Evolutionary conservation across 2,329 filamentous ascomycete species (phyloP), one percentile per base, ranked within the genome.

Genomic region (Verticillium longisporum): DNA sequence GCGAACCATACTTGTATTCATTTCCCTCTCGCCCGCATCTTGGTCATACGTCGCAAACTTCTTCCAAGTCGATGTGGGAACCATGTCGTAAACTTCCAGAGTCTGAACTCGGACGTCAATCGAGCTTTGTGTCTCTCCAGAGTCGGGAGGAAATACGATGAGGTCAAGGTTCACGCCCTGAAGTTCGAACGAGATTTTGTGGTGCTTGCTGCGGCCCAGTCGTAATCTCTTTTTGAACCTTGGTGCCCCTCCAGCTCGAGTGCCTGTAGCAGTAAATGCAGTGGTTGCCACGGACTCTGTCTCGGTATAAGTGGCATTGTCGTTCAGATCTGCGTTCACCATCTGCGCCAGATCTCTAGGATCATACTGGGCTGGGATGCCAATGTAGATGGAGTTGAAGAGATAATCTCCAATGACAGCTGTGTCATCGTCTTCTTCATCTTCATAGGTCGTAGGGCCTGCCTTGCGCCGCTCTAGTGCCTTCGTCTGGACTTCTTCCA

Each of bases 311-410:
- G 91, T 96, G 4, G 83, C 85, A 61, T 89, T 83, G 68, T 98
- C 94, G 66, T 97, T 91, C 56, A 98, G 84, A 38, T 94, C 87
- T 61, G 89, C 87, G 70, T 97, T 97, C 74, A 99, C 97, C 45
- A 90, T 90, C 55, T 86, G 85, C 4, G 91, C 82, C 10, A 98
- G 82, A 34, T 96, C 91, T 59, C 85, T 85, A 5, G 92, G 92
- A 67, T 98, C 94, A 61, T 89, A 86, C 67, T 93, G 95, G 11
- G 90, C 84, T 0, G 94, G 90, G 18, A 99, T 90, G 14, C 91
- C 92, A 68, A 99, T 97, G 77, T 97, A 99, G 60, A 99, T 97
- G 0, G 95, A 99, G 72, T 99, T 98, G 82, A 99, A 99, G 15
- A 99, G 80, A 67, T 96, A 96, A 72, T 99, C 96, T 6, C 92